Percentiles rank a stretch among this genome's conserved stretches.
phyloP scores from a whole-genome alignment of 768 basidiomycete genomes.

The Dioszegia hungarica region DNA sequence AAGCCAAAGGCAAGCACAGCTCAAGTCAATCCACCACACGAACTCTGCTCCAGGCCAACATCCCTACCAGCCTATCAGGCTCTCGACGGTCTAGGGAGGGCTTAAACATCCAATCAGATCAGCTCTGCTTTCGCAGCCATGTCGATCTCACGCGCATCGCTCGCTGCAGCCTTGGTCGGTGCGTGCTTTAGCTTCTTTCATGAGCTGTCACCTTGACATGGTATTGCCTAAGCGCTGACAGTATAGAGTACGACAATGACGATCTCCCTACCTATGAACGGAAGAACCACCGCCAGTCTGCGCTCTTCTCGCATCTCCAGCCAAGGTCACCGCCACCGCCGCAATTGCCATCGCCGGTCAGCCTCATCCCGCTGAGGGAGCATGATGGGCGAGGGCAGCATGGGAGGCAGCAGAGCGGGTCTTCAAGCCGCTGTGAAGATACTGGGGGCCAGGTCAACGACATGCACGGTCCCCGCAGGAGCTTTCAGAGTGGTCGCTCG shows the following conservation, averaged over 20 bases:
- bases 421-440: too few species aligned
- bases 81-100: too few species aligned
- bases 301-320: conserved; percentile 25
- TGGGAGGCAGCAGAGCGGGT: too few species aligned
- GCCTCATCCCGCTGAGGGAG: background rate
- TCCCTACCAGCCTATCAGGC: too few species aligned
- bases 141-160: conserved; percentile 73
- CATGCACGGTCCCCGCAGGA: background rate
- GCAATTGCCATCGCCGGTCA: conserved; percentile 7
- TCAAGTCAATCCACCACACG: too few species aligned
- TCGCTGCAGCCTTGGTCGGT: conserved; percentile 83
- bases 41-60: too few species aligned
- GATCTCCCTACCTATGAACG: conserved; percentile 61
- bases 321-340: conserved; percentile 4
- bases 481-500: background rate
- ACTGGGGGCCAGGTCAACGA: background rate
- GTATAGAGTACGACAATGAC: conserved; percentile 84
- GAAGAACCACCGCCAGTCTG: conserved; percentile 34
- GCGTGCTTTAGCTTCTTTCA: too few species aligned
- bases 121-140: too few species aligned
- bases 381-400: background rate
- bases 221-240: background rate
- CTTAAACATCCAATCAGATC: too few species aligned
- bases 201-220: background rate
- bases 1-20: too few species aligned